Base-by-base conservation (phyloP, 129 eudicot genomes). In the Silybum marianum region DNA sequence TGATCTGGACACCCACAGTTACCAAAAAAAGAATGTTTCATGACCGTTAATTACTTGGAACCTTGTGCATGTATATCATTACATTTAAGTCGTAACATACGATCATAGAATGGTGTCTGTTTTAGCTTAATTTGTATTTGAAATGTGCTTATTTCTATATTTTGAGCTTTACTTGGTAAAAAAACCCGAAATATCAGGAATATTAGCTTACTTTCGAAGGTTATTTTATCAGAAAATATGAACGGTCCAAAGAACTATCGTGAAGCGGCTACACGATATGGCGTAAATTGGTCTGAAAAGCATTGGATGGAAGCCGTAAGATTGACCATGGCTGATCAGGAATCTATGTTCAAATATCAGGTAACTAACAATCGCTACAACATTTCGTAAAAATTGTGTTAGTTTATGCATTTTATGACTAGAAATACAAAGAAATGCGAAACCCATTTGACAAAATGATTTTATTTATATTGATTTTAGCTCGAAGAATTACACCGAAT, bases 331-430 rank as follows among this genome's bases (percentile, higher is more conserved):
- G 42, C 73, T 30, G 13, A 60, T 12, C 78, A 80, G 0, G 65
- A 80, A 10, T 72, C 46, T 9, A 28, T 48, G 78, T 60, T 80
- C 66, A 26, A 6, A 5, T 2, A 62, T 72, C 84, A 80, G 78
- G 78, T 80, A 79, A 79, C 63, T 80, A 79, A 79, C 63, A 30
- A 54, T 54, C 73, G 11, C 34, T 34, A 26, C 21, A 80, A 19
- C 54, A 30, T 79, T 7, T 69, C 34, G 1, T 48, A 16, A 32
- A 32, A 32, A 14, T 58, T 36, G n/a, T 51, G 67, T 32, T 69
- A 79, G 19, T 21, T 70, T 32, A 51, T 21, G 11, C 77, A 51
- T 62, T 36, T 72, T 14, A 9, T 51, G 74, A 66, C 65, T 18
- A 22, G 25, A 46, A 26, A 77, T 13, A 36, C 60, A 38, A 36